These are phyloP conservation scores for Alternaria solani DNA, from an alignment of 2,329 filamentous ascomycete genomes.

Conservation along the genomic window DNA sequence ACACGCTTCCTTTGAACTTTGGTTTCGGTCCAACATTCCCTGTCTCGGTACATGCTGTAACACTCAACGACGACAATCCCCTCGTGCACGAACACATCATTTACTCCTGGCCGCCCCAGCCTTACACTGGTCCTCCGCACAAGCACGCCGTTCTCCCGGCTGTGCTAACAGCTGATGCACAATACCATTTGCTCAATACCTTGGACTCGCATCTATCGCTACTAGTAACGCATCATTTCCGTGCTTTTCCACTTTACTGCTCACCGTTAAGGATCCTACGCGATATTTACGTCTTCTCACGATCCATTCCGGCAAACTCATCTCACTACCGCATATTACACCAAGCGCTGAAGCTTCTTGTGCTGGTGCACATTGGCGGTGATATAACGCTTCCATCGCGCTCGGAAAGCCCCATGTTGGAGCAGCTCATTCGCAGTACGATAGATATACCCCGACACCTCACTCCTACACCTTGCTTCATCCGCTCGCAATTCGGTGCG, in stretches of 20 bases:
- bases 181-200: constrained; percentile 25
- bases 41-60: constrained; percentile 37
- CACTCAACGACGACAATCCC: constrained; percentile 24
- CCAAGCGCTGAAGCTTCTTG: constrained; percentile 49
- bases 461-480: constrained; percentile 49
- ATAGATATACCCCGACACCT: constrained; percentile 23
- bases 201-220: constrained; percentile 45
- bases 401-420: constrained; percentile 21
- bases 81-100: constrained; percentile 47
- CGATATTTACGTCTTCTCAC: constrained; percentile 46
- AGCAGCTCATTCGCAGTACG: constrained; percentile 29
- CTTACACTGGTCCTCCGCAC: constrained; percentile 23
- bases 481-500: constrained; percentile 49
- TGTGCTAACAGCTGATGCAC: constrained; percentile 34
- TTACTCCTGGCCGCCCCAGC: constrained; percentile 48
- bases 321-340: constrained; percentile 36
- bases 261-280: constrained; percentile 45
- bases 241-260: constrained; percentile 45
- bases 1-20: constrained; percentile 43
- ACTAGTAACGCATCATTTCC: constrained; percentile 46
- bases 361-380: constrained; percentile 51
- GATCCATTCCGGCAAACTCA: constrained; percentile 26
- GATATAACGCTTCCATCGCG: constrained; percentile 44
- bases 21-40: constrained; percentile 44
- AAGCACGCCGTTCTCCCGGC: constrained; percentile 48